Evolutionary conservation across 176 grass and related monocot genomes (phyloP), one percentile per base, ranked within the genome.

Genomic region (Urochloa ruziziensis): DNA sequence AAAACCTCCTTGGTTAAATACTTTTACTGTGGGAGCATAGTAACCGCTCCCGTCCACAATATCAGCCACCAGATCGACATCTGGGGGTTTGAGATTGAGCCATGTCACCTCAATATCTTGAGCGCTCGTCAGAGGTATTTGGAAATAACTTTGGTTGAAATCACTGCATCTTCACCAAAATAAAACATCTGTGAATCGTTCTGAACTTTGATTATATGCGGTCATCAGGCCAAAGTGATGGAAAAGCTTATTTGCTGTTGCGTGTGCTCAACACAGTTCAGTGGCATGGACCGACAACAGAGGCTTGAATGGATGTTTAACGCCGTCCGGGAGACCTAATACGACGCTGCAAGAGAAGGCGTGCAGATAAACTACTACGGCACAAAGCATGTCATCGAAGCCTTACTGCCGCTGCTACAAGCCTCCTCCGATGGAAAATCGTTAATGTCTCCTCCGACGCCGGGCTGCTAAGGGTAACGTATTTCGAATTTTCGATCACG

Each of bases 291-390:
- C 37, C 0, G 0, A 10, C 1, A 0, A 2, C 60, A 82, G 33
- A 82, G 37, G 35, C 2, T 70, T 47, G 17, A 51, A 17, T 62
- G 71, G 70, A 16, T 87, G 49, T 3, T 4, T 7, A 30, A 37
- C 3, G 32, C 21, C 19, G 17, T 8, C 32, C 54, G 6, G 16
- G 21, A 87, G 67, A 54, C 61, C 13, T 58, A n/a, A n/a, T n/a
- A 87, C 40, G 58, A 85, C 24, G 18, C 30, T 25, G 81, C 87
- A n/a, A 70, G 42, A 59, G 23, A 82, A 63, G 79, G 89, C 12
- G 3, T 87, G 16, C 12, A 66, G 6, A 91, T 78, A 6, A 91
- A 91, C 58, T 94, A 87, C 58, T 82, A 89, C 8, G 92, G 92
- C 57, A 64, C 42, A 2, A 92, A 88, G 27, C 63, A 61, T 51